Evolutionary conservation across 495 filamentous ascomycete genomes (phyloP).

Genomic region (Xylaria telfairii): DNA sequence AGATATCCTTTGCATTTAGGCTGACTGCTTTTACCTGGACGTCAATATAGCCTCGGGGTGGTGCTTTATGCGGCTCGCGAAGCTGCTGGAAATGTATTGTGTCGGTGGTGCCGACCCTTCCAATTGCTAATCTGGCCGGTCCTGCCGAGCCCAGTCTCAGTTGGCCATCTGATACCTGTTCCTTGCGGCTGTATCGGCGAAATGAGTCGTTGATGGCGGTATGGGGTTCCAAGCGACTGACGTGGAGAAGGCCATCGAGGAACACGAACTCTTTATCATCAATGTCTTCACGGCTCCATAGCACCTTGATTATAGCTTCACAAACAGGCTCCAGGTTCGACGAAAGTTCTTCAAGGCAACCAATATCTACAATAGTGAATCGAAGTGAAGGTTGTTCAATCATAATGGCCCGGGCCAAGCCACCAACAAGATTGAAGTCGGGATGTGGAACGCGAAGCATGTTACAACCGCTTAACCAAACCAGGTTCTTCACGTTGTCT

Average conservation of each 20-base stretch:
- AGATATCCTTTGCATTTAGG: constrained; percentile 46
- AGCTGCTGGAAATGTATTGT: constrained; percentile 11
- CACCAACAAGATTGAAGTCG: constrained; percentile 38
- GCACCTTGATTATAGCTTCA: neutral
- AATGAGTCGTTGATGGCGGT: constrained; percentile 34
- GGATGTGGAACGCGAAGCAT: constrained; percentile 32
- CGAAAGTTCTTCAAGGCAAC: neutral
- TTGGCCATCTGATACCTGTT: too few relatives aligned
- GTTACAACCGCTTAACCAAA: constrained; percentile 44
- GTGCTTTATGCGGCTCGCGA: neutral
- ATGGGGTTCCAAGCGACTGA: constrained; percentile 40
- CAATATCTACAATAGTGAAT: constrained; percentile 35
- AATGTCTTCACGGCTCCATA: neutral
- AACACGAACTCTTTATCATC: constrained; percentile 35
- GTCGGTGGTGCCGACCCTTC: constrained; percentile 13
- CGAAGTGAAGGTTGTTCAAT: constrained; percentile 47
- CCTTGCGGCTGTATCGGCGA: too few relatives aligned
- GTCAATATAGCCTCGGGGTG: constrained; percentile 38
- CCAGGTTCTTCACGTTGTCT: constrained; percentile 34
- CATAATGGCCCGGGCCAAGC: constrained; percentile 45
- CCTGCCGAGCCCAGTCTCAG: too few relatives aligned
- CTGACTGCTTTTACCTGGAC: constrained; percentile 43
- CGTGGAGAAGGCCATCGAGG: constrained; percentile 30
- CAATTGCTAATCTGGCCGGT: constrained; percentile 5
- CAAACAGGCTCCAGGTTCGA: neutral